Evolutionary conservation across 768 basidiomycete genomes (phyloP).

Genomic region (Tulasnella sp.): DNA sequence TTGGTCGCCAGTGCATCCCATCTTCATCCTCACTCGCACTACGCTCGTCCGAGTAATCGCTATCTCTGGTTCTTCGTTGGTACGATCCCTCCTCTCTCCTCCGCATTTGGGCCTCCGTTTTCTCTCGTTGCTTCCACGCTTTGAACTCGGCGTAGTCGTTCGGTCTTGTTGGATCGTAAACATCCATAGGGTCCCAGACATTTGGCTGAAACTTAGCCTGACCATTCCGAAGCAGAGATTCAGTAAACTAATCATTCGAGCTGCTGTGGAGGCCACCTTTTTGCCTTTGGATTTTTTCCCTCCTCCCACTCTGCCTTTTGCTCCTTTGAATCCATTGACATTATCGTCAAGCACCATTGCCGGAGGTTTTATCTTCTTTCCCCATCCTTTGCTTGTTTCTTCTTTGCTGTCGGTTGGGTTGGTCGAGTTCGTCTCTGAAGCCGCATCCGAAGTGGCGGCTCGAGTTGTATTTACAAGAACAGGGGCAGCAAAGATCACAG

Average conservation of each 20-base stretch:
- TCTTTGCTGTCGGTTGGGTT: neutral
- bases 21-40: conserved; percentile 2
- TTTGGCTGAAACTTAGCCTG: conserved; percentile 21
- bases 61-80: conserved; percentile 42
- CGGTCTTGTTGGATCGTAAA: conserved; percentile 72
- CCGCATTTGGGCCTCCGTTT: conserved; percentile 59
- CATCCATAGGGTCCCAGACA: conserved; percentile 71
- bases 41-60: conserved; percentile 42
- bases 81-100: conserved; percentile 47
- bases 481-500: conserved; percentile 65
- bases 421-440: neutral
- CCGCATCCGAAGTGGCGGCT: conserved; percentile 32
- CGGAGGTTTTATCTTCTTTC: conserved; percentile 82
- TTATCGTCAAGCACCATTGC: conserved; percentile 87
- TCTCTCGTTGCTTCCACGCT: conserved; percentile 65
- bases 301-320: conserved; percentile 35
- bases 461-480: conserved; percentile 40
- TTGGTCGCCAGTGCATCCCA: neutral
- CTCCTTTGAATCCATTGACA: conserved; percentile 58
- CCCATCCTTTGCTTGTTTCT: conserved; percentile 55
- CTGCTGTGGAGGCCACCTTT: conserved; percentile 41
- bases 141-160: conserved; percentile 90
- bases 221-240: neutral
- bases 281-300: conserved; percentile 47
- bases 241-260: neutral